A percentile compares a stretch with the other conserved stretches of the same genome.
phyloP scores from a whole-genome alignment of 2,329 filamentous ascomycete species.

The Penicillium sclerotigenum region DNA sequence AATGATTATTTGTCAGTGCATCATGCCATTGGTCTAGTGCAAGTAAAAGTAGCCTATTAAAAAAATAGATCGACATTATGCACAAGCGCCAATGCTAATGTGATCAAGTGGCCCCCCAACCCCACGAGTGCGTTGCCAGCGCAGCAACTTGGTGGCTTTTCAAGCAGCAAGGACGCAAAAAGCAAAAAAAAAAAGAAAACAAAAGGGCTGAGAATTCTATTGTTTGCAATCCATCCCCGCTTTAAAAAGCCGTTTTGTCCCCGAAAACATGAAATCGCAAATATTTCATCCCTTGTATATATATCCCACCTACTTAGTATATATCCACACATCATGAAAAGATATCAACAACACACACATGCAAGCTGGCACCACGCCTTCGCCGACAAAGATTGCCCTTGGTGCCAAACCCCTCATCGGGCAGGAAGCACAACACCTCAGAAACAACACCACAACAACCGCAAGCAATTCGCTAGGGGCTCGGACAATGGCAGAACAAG shows the following conservation, averaged over 20 bases:
- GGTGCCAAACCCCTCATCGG: background rate
- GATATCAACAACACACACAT: conserved; percentile 10
- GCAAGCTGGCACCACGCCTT: conserved; percentile 8
- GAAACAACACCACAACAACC: background rate
- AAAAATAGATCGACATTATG: conserved; percentile 5
- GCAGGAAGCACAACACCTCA: background rate
- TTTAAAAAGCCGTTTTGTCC: conserved; percentile 2
- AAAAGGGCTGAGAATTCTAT: background rate
- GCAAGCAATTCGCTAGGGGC: background rate
- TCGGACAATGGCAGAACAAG: background rate
- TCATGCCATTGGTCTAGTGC: background rate
- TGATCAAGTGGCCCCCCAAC: conserved; percentile 2
- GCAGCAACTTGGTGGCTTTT: conserved; percentile 2
- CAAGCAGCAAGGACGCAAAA: background rate
- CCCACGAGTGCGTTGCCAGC: conserved; percentile 6
- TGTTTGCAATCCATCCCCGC: background rate
- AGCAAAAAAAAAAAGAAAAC: background rate
- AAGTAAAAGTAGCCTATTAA: background rate
- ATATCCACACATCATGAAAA: conserved; percentile 1
- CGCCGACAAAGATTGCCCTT: conserved; percentile 6
- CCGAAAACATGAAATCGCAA: background rate
- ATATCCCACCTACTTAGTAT: background rate
- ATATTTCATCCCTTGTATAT: background rate
- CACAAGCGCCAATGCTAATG: conserved; percentile 2
- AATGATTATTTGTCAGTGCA: background rate